Conservation (phyloP, 495 filamentous ascomycete genomes). For the Choiromyces venosus region DNA sequence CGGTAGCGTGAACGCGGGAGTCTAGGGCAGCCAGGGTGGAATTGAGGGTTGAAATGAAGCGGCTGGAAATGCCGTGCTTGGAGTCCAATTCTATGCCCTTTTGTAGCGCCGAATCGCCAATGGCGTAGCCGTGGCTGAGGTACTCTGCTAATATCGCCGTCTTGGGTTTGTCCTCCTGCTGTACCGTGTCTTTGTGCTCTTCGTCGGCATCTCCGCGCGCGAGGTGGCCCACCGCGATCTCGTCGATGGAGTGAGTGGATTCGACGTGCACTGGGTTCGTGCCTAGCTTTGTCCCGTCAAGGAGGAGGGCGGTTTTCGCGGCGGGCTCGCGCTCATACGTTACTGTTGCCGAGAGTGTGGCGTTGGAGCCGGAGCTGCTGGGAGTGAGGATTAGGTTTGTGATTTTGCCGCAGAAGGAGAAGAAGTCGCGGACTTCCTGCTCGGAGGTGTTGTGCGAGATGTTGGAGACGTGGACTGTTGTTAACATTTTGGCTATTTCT, state of each 20-base stretch:
- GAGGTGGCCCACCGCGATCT: conserved; percentile 54
- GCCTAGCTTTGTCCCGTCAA: conserved; percentile 92
- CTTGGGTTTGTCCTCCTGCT: conserved; percentile 92
- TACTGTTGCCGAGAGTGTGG: conserved; percentile 74
- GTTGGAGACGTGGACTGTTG: conserved; percentile 58
- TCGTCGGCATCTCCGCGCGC: conserved; percentile 48
- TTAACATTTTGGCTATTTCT: background rate
- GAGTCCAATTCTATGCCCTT: conserved; percentile 80
- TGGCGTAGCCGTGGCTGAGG: conserved; percentile 82
- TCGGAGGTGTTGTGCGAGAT: conserved; percentile 74
- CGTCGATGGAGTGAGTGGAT: conserved; percentile 57
- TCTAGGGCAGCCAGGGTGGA: conserved; percentile 69
- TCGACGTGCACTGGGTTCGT: conserved; percentile 71
- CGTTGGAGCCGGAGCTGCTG: conserved; percentile 52
- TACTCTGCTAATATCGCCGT: conserved; percentile 91
- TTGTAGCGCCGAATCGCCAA: conserved; percentile 80
- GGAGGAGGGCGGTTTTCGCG: conserved; percentile 89
- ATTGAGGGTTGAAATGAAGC: conserved; percentile 70
- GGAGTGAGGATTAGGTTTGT: conserved; percentile 69
- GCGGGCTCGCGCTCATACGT: conserved; percentile 95
- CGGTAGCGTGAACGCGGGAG: conserved; percentile 57
- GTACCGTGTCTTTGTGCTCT: conserved; percentile 57
- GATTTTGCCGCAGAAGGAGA: conserved; percentile 99
- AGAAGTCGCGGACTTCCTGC: conserved; percentile 92
- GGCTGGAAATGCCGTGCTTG: conserved; percentile 75